Conservation (phyloP, 2,329 filamentous ascomycete species). For the Colletotrichum tropicicola region DNA sequence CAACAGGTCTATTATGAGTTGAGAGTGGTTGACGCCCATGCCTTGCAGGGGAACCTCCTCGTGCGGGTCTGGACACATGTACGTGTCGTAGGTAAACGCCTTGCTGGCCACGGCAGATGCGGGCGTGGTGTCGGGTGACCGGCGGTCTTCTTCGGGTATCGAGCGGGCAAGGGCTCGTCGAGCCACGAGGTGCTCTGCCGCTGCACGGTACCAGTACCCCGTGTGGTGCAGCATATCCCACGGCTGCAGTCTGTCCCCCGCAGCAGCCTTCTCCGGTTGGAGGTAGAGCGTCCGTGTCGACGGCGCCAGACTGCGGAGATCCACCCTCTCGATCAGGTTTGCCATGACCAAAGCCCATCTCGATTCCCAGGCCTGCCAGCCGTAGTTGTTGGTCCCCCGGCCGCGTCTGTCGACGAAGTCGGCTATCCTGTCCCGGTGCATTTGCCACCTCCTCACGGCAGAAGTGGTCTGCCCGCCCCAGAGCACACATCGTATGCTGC, state of each 20-base stretch:
- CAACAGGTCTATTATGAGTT: constrained; percentile 63
- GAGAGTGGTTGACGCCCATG: constrained; percentile 62
- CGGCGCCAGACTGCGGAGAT: constrained; percentile 59
- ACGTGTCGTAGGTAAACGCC: constrained; percentile 69
- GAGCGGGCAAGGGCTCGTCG: constrained; percentile 62
- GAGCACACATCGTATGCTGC: constrained; percentile 82
- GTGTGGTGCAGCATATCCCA: constrained; percentile 73
- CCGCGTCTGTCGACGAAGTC: constrained; percentile 85
- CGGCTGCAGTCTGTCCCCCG: constrained; percentile 66
- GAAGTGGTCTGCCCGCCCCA: constrained; percentile 82
- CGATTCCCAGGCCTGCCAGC: constrained; percentile 94
- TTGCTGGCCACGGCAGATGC: constrained; percentile 57
- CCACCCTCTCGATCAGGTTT: constrained; percentile 63
- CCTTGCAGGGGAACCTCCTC: constrained; percentile 65
- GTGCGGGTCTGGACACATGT: constrained; percentile 71
- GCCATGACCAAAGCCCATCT: constrained; percentile 74
- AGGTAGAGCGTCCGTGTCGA: constrained; percentile 57
- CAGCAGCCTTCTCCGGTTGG: constrained; percentile 65
- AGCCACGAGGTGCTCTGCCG: constrained; percentile 63
- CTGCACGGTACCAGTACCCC: constrained; percentile 73
- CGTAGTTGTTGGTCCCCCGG: constrained; percentile 87
- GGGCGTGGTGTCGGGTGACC: constrained; percentile 56
- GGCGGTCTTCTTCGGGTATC: constrained; percentile 69
- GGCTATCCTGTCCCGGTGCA: constrained; percentile 77
- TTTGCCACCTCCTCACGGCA: constrained; percentile 82